Conservation (phyloP, 1,139 yeast genomes). For the Nakaseomyces bracarensis region DNA sequence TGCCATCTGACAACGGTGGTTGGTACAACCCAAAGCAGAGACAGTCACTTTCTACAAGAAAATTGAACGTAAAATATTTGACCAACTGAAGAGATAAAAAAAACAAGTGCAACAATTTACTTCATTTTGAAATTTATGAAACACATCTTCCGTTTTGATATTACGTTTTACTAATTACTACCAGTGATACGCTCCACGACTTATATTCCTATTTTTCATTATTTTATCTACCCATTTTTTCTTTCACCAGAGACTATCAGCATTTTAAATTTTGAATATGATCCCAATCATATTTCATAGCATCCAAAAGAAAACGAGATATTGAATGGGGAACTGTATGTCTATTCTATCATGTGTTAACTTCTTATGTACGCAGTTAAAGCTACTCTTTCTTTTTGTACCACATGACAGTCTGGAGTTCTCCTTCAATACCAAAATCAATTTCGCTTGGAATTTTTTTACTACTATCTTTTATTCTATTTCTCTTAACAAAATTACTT, state of each 20-base stretch:
- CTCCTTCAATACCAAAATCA: too few relatives aligned
- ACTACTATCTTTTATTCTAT: neutral
- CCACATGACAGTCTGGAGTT: too few relatives aligned
- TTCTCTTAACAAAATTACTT: neutral
- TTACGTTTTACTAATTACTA: too few relatives aligned
- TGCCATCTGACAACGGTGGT: slow-evolving; percentile 49
- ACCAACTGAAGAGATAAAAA: neutral
- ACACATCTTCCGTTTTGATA: too few relatives aligned
- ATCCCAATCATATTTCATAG: too few relatives aligned
- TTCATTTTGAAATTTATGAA: too few relatives aligned
- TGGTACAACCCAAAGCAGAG: slow-evolving; percentile 38
- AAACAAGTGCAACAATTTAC: neutral
- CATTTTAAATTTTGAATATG: too few relatives aligned
- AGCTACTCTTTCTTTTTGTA: too few relatives aligned
- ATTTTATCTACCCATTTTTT: neutral
- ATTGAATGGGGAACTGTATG: too few relatives aligned
- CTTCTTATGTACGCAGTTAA: too few relatives aligned
- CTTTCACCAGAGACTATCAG: neutral
- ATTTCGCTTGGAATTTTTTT: neutral
- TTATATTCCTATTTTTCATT: neutral
- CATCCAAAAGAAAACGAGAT: too few relatives aligned
- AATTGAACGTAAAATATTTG: slow-evolving; percentile 15
- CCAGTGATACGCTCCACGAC: neutral
- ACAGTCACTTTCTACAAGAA: slow-evolving; percentile 33
- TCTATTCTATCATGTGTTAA: too few relatives aligned